Conservation (phyloP, 495 filamentous ascomycete species). For the Letharia lupina region DNA sequence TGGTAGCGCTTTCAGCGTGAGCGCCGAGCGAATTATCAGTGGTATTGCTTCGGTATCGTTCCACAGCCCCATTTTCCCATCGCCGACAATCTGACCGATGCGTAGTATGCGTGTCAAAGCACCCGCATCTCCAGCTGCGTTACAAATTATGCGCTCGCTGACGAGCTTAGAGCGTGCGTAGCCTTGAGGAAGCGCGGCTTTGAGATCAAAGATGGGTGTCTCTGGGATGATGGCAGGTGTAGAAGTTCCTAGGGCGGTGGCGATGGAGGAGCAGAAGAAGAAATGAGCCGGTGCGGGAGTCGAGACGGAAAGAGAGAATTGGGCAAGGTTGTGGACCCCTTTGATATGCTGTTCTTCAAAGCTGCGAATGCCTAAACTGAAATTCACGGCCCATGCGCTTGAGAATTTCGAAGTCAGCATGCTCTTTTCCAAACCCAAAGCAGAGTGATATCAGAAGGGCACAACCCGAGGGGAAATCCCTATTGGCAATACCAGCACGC, state of each 20-base stretch:
- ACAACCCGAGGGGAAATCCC: not conserved
- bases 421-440: not conserved
- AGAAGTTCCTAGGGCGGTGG: conserved; percentile 20
- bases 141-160: conserved; percentile 43
- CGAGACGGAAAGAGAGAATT: conserved; percentile 42
- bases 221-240: conserved; percentile 35
- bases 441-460: not conserved
- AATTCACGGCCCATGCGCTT: conserved; percentile 19
- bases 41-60: conserved; percentile 52
- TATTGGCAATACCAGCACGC: not conserved
- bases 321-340: conserved; percentile 45
- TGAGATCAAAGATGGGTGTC: conserved; percentile 33
- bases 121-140: conserved; percentile 32
- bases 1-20: conserved; percentile 43
- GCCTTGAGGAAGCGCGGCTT: conserved; percentile 40
- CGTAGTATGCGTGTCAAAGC: conserved; percentile 43
- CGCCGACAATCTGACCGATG: conserved; percentile 52
- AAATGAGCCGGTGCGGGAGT: conserved; percentile 37
- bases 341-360: conserved; percentile 33
- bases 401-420: not conserved
- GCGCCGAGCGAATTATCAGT: conserved; percentile 45
- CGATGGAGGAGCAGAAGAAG: conserved; percentile 49
- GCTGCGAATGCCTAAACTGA: conserved; percentile 26
- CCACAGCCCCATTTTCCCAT: conserved; percentile 45
- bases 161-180: conserved; percentile 53